Evolutionary conservation across 2,329 filamentous ascomycete genomes (phyloP).

Genomic region (Pseudocercospora cruenta): DNA sequence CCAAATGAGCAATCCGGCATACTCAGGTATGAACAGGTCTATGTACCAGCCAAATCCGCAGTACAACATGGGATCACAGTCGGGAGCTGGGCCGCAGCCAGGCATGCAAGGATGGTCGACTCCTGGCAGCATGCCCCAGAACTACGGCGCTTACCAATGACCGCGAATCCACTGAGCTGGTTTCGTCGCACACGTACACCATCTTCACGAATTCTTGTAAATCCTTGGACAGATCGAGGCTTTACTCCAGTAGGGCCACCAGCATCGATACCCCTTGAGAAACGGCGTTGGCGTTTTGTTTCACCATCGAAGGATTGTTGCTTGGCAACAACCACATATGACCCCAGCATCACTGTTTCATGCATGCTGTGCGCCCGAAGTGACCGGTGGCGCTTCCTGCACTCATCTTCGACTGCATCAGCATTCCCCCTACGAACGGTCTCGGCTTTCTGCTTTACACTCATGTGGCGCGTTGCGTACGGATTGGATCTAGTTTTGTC

Average conservation of each 20-base stretch:
- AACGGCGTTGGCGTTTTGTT: constrained; percentile 15
- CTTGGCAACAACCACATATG: constrained; percentile 6
- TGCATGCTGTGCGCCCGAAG: not conserved
- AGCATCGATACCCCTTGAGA: constrained; percentile 16
- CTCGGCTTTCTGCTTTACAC: constrained; percentile 3
- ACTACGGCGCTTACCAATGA: constrained; percentile 29
- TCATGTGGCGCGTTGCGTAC: not conserved
- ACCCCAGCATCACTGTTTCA: constrained; percentile 8
- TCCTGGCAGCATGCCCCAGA: constrained; percentile 46
- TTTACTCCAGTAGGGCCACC: constrained; percentile 14
- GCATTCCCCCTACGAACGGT: constrained; percentile 6
- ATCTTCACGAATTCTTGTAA: constrained; percentile 21
- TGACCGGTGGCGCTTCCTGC: not conserved
- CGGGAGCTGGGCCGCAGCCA: constrained; percentile 51
- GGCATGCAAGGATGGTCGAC: constrained; percentile 57
- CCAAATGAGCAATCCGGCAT: constrained; percentile 48
- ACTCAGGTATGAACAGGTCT: constrained; percentile 52
- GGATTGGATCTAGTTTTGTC: not conserved
- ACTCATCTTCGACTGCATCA: constrained; percentile 1
- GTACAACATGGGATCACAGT: constrained; percentile 41
- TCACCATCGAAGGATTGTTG: not conserved
- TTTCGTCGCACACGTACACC: constrained; percentile 12
- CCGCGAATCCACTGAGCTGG: constrained; percentile 6
- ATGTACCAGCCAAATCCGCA: constrained; percentile 55
- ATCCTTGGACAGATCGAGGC: constrained; percentile 23